Evolutionary conservation across 2,329 filamentous ascomycete species (phyloP), one percentile per base, ranked within the genome.

Genomic region (Periconia digitata): DNA sequence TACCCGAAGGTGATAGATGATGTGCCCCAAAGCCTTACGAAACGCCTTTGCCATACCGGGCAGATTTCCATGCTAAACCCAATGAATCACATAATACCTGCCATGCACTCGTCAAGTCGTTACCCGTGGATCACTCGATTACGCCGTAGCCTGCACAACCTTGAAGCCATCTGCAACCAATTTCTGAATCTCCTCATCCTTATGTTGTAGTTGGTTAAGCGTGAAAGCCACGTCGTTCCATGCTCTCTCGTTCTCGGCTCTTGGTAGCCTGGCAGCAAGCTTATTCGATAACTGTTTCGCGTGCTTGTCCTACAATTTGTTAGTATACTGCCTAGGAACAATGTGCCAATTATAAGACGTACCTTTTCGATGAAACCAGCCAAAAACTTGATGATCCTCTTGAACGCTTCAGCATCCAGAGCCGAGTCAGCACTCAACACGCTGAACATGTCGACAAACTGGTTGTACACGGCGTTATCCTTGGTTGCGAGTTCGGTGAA

Each of bases 371-470:
- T 91, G 70, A 99, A 99, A 1, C 91, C 90, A 53, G 95, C 85
- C 67, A 99, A 74, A 74, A 99, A 99, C 66, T 90, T 91, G 55
- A 99, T 81, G 50, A 99, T 92, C 51, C 89, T 82, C 69, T 83
- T 85, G 73, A 99, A 86, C 20, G 87, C 84, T 60, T 96, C 90
- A 69, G 96, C 92, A 8, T 90, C 85, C 57, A 99, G 78, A 23
- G 79, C 83, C 44, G 83, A 82, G 60, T 95, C 92, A 0, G 91
- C 88, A 49, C 89, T 94, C 40, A 99, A 78, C 56, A 97, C 76
- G 66, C 89, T 92, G 73, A 99, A 99, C 90, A 99, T 97, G 69
- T 99, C 94, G 22, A 99, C 91, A 73, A 99, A 99, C 75, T 99
- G 92, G 70, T 99, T 99, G 73, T 99, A 99, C 2, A 99, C 90